Evolutionary conservation across 306 rosid genomes (phyloP), one percentile per base, ranked within the genome.

Genomic region (Medicago lupulina): DNA sequence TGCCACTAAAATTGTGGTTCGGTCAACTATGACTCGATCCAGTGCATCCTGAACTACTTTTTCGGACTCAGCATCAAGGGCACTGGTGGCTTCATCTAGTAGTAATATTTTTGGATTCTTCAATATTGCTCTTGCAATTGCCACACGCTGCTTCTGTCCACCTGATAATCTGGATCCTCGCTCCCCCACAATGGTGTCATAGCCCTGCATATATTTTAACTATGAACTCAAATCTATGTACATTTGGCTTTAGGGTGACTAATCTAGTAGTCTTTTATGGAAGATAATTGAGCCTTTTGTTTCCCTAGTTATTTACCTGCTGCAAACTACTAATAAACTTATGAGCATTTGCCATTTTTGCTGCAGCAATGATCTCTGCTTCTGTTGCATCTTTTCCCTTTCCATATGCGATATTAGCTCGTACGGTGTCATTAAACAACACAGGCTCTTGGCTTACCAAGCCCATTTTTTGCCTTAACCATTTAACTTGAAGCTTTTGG

Each of bases 381-480:
- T 90, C 92, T 0, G 86, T 81, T 72, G 86, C 86, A 81, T 78
- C 66, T 31, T 89, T 88, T 47, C 81, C 88, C 75, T 90, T 88
- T 73, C 91, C 92, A 72, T 90, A 90, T 46, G 91, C 91, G 71
- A 88, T 88, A 62, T 88, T 84, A 36, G 84, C 89, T 18, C 90
- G 46, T 6, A 90, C 83, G 5, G 88, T 88, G 17, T 88, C 91
- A 78, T 88, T 85, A 16, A 90, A 88, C 40, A 90, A 11, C 34
- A 83, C 61, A 16, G 92, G 91, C 82, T 90, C 92, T 65, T 90
- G 92, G 80, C 88, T 88, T 63, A 90, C 96, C 41, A 90, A 66
- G 1, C 92, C 89, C 96, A 88, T 90, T 12, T 90, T 88, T 51
- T 85, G 90, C 34, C 92, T 85, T 65, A 88, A 74, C 92, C 92